Evolutionary conservation across 192 early-diverging fungal species (phyloP).

Genomic region (Kickxella alabastrina): DNA sequence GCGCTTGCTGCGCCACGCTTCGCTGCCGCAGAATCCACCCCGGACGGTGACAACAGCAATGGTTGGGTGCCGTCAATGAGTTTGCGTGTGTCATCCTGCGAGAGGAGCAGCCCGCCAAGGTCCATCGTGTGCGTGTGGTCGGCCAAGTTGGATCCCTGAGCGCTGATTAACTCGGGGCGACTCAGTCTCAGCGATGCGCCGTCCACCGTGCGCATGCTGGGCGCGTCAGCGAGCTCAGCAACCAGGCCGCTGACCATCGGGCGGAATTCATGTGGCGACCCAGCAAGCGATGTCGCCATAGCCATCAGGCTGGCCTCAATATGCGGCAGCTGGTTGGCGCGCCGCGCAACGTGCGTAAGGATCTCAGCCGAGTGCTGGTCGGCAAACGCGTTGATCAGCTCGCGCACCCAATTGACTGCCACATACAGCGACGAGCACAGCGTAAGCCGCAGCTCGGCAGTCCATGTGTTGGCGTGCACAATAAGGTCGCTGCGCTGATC

Average conservation of each 20-base stretch:
- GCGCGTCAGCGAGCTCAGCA: slow-evolving; percentile 24
- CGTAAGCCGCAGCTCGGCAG: slow-evolving; percentile 17
- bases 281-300: slow-evolving; percentile 25
- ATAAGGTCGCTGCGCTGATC: slow-evolving; percentile 9
- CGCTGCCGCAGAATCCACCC: neutral
- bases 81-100: slow-evolving; percentile 38
- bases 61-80: slow-evolving; percentile 9
- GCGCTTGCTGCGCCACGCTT: slow-evolving; percentile 26
- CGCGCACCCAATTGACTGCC: slow-evolving; percentile 59
- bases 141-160: neutral
- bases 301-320: slow-evolving; percentile 22
- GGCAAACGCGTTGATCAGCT: slow-evolving; percentile 65
- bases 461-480: slow-evolving; percentile 10
- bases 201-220: neutral
- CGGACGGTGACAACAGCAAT: neutral
- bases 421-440: slow-evolving; percentile 37
- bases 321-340: slow-evolving; percentile 33
- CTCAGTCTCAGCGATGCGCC: neutral
- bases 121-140: slow-evolving; percentile 10
- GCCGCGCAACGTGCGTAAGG: slow-evolving; percentile 22
- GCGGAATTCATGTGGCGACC: slow-evolving; percentile 19
- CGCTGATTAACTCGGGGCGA: neutral
- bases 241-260: slow-evolving; percentile 29
- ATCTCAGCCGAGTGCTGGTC: slow-evolving; percentile 32
- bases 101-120: slow-evolving; percentile 28